Conservation (phyloP, 495 filamentous ascomycete genomes). For the Talaromyces liani region DNA sequence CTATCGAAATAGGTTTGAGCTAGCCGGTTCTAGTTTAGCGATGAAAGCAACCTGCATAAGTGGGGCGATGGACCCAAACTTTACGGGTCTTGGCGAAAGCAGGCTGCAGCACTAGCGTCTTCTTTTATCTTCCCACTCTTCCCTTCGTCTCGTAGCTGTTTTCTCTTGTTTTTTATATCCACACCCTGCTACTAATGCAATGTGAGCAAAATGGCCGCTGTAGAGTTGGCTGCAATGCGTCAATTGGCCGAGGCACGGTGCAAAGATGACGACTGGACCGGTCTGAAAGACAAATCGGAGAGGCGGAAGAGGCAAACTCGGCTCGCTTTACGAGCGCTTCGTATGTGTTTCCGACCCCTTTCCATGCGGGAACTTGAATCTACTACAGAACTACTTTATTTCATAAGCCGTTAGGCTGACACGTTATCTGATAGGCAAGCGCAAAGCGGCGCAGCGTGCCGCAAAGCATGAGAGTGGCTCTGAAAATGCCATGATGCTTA, state of each 20-base stretch:
- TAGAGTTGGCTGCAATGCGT: not conserved
- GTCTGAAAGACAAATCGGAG: conserved; percentile 28
- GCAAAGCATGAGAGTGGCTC: not conserved
- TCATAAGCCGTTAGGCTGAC: not conserved
- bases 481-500: not conserved
- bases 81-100: not conserved
- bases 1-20: too few species aligned
- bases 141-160: not conserved
- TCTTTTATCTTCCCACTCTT: not conserved
- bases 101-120: not conserved
- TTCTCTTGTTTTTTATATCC: not conserved
- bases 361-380: too few species aligned
- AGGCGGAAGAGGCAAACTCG: conserved; percentile 35
- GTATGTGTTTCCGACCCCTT: conserved; percentile 15
- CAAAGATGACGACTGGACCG: conserved; percentile 27
- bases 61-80: not conserved
- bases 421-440: not conserved
- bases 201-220: not conserved
- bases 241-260: conserved; percentile 1
- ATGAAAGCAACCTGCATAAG: conserved; percentile 5
- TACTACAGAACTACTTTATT: too few species aligned
- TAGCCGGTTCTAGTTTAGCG: not conserved
- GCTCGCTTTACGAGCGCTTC: conserved; percentile 34
- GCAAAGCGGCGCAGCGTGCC: not conserved
- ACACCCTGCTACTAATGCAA: not conserved